A percentile compares a stretch with the other conserved stretches of the same genome.
Conservation (phyloP, 164 flowering plant genomes). For the Vitis labrusca region DNA sequence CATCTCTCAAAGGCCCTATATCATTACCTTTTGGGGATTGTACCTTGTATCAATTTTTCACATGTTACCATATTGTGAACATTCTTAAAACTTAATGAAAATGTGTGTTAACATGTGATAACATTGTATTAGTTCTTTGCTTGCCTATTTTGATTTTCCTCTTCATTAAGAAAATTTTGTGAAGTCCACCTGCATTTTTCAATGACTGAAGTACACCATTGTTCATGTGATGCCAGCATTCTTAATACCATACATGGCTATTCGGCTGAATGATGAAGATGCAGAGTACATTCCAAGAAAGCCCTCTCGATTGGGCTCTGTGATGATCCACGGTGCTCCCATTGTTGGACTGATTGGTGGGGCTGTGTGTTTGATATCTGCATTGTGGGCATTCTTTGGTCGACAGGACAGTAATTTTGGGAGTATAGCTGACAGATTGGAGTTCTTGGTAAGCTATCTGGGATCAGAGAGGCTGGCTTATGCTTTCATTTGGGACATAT, state of each 20-base stretch:
- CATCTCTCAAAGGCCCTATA: too few species aligned
- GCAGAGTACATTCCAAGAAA: constrained; percentile 25
- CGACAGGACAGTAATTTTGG: constrained; percentile 76
- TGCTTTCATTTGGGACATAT: constrained; percentile 95
- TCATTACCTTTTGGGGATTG: too few species aligned
- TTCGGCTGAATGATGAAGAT: constrained; percentile 68
- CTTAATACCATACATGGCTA: constrained; percentile 95
- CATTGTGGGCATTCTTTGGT: constrained; percentile 75
- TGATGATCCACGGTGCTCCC: constrained; percentile 74
- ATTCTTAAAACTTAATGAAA: too few species aligned
- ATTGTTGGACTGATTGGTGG: constrained; percentile 77
- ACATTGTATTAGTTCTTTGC: neutral
- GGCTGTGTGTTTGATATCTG: constrained; percentile 54
- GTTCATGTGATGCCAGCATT: constrained; percentile 56
- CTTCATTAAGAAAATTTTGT: neutral
- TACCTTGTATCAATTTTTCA: too few species aligned
- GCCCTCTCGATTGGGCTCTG: constrained; percentile 52
- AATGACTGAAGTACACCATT: neutral
- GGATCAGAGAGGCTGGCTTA: constrained; percentile 90
- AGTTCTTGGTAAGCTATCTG: constrained; percentile 60
- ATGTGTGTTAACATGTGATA: too few species aligned
- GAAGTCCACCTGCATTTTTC: neutral
- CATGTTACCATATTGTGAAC: too few species aligned
- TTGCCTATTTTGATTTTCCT: neutral
- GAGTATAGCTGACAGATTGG: constrained; percentile 56